phyloP scores from a whole-genome alignment of 1,139 yeast species.

The Hemisphaericaspora xylofermentans region DNA sequence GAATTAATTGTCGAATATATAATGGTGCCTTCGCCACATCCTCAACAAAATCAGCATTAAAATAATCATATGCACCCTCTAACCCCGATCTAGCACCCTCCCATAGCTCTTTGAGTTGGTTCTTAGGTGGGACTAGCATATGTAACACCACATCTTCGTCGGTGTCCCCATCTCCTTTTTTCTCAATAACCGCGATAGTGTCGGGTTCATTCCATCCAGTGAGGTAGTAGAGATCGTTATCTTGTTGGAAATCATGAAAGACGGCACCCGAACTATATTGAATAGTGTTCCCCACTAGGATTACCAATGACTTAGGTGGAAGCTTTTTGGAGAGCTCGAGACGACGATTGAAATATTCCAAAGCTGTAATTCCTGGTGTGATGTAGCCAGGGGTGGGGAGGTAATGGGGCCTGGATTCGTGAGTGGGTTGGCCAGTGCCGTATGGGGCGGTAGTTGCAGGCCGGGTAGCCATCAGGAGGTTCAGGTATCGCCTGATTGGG shows the following conservation, averaged over 20 bases:
- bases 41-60: conserved; percentile 81
- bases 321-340: conserved; percentile 52
- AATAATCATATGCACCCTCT: conserved; percentile 75
- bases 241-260: conserved; percentile 88
- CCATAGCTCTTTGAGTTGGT: conserved; percentile 81
- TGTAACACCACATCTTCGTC: conserved; percentile 62
- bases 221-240: conserved; percentile 80
- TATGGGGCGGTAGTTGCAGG: conserved; percentile 24
- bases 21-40: conserved; percentile 43
- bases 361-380: conserved; percentile 84
- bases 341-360: conserved; percentile 78
- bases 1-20: conserved; percentile 47
- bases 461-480: conserved; percentile 20
- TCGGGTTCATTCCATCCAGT: conserved; percentile 96
- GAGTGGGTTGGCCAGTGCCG: conserved; percentile 78
- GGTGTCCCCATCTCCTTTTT: conserved; percentile 42
- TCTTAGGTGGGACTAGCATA: conserved; percentile 85
- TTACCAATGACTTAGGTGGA: conserved; percentile 67
- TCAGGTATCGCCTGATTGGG: too few species aligned
- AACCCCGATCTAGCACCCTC: conserved; percentile 91
- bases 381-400: conserved; percentile 71
- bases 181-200: conserved; percentile 73
- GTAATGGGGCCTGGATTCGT: conserved; percentile 78
- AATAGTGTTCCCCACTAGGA: conserved; percentile 68
- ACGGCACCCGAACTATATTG: conserved; percentile 88